Conservation (phyloP, 2,329 filamentous ascomycete species). For the Aspergillus intermedius region DNA sequence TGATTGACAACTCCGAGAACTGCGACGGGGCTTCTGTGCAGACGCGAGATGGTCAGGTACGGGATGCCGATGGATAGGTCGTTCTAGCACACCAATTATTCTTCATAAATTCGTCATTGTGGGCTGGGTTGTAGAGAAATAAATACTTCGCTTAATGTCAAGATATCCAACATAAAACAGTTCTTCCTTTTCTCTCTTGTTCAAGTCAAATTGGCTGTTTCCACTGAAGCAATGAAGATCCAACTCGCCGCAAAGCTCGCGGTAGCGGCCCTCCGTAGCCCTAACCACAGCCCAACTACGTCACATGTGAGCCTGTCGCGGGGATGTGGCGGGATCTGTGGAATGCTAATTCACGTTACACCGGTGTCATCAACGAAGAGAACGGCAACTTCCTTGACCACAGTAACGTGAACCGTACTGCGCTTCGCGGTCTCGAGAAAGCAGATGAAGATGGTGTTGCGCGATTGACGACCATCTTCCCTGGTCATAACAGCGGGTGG, state of each 20-base stretch:
- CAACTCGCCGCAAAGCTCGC: background rate
- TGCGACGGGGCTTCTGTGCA: too few species aligned
- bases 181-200: too few species aligned
- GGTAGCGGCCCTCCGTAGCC: background rate
- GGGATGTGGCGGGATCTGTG: background rate
- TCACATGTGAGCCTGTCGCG: background rate
- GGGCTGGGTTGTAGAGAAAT: too few species aligned
- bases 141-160: too few species aligned
- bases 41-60: too few species aligned
- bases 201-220: too few species aligned
- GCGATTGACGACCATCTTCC: conserved; percentile 38
- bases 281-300: background rate
- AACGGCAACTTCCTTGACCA: conserved; percentile 4
- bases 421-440: conserved; percentile 39
- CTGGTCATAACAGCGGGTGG: conserved; percentile 37
- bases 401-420: conserved; percentile 29
- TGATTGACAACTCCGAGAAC: too few species aligned
- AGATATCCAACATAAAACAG: too few species aligned
- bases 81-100: too few species aligned
- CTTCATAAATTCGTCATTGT: too few species aligned
- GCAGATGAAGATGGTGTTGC: conserved; percentile 41
- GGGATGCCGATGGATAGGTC: too few species aligned
- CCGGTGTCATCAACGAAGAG: conserved; percentile 3
- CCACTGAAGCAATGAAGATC: background rate
- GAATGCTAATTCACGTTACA: background rate